Conservation (phyloP, 306 rosid genomes). For the apple (Malus domestica) region ASM211411v1 NC_041796.1:27881001-27881500, state of each 20-base stretch:
- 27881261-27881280: conserved; percentile 78
- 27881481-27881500: conserved; percentile 59
- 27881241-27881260: conserved; percentile 70
- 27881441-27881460: conserved; percentile 62
- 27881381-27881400: conserved; percentile 61
- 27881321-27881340: conserved; percentile 86
- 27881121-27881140: conserved; percentile 91
- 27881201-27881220: conserved; percentile 76
- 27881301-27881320: conserved; percentile 79
- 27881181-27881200: conserved; percentile 74
- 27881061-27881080: conserved; percentile 67
- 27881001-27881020: conserved; percentile 73
- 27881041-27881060: conserved; percentile 69
- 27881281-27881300: conserved; percentile 54
- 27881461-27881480: conserved; percentile 32
- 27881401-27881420: conserved; percentile 77
- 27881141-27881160: conserved; percentile 89
- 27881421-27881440: conserved; percentile 73
- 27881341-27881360: conserved; percentile 79
- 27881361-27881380: conserved; percentile 60
- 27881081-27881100: conserved; percentile 78
- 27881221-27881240: conserved; percentile 87
- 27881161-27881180: conserved; percentile 73
- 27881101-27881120: conserved; percentile 75
- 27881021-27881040: conserved; percentile 58